phyloP scores from a whole-genome alignment of 306 rosid genomes.

The Prunus salicina region DNA sequence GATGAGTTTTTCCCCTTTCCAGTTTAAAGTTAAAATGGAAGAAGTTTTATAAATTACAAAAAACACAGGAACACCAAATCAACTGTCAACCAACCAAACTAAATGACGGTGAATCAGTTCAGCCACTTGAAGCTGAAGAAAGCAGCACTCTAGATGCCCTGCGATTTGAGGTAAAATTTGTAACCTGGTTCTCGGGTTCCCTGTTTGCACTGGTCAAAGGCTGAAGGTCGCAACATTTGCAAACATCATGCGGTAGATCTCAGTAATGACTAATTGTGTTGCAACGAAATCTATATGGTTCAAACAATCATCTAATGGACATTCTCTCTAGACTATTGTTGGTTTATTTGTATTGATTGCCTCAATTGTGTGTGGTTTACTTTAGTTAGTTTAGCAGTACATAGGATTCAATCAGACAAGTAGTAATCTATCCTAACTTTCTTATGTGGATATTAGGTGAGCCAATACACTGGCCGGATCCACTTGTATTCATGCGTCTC shows the following conservation, averaged over 20 bases:
- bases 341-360: background rate
- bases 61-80: constrained; percentile 40
- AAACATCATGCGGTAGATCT: background rate
- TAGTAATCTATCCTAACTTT: background rate
- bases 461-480: constrained; percentile 88
- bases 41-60: constrained; percentile 21
- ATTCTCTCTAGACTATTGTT: background rate
- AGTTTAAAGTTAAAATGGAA: background rate
- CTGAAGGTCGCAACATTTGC: background rate
- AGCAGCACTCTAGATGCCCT: constrained; percentile 45
- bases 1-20: constrained; percentile 11
- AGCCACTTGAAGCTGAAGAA: constrained; percentile 36
- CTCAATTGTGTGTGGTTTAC: background rate
- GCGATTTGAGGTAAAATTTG: constrained; percentile 73
- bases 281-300: background rate
- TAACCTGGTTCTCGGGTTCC: background rate
- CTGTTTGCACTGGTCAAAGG: background rate
- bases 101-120: constrained; percentile 37
- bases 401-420: background rate
- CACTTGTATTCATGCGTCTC: constrained; percentile 82
- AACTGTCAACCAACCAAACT: constrained; percentile 24
- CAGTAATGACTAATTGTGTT: background rate
- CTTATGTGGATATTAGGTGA: constrained; percentile 51
- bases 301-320: background rate
- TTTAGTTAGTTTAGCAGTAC: background rate